These are phyloP conservation scores for Orbilia oligospora DNA, from an alignment of 2,329 filamentous ascomycete genomes.

Conservation along the genomic window DNA sequence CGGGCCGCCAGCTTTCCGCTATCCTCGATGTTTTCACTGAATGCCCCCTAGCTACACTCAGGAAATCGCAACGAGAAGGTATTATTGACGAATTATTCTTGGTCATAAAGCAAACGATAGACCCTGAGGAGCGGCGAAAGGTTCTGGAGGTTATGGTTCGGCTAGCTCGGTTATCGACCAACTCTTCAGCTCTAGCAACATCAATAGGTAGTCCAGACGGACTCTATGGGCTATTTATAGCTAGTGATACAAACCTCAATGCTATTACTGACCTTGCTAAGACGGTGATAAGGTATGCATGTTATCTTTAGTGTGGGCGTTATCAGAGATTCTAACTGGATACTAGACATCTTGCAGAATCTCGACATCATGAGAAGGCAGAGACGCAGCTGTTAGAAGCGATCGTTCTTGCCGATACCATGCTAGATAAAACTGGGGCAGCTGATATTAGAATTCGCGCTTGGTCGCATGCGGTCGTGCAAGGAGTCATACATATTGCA, in stretches of 20 bases:
- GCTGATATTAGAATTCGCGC: conserved; percentile 32
- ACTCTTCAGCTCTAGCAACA: conserved; percentile 33
- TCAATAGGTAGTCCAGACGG: conserved; percentile 21
- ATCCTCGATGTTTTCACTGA: conserved; percentile 34
- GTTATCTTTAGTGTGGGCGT: not conserved
- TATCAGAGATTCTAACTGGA: not conserved
- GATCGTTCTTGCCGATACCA: conserved; percentile 22
- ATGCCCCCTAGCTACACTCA: conserved; percentile 25
- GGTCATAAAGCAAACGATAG: not conserved
- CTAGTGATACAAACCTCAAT: not conserved
- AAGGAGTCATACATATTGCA: not conserved
- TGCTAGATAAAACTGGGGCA: not conserved
- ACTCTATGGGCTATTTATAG: conserved; percentile 17
- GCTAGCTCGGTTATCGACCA: conserved; percentile 43
- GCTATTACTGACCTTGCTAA: conserved; percentile 22
- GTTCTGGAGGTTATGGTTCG: conserved; percentile 11
- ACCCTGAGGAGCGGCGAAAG: not conserved
- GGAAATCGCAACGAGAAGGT: conserved; percentile 41
- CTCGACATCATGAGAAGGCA: conserved; percentile 45
- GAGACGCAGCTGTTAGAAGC: conserved; percentile 16
- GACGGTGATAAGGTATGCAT: conserved; percentile 37
- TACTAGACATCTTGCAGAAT: conserved; percentile 38
- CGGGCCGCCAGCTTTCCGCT: not conserved
- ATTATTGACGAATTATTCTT: conserved; percentile 35
- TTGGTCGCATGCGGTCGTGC: conserved; percentile 46